These are phyloP conservation scores for Dictyostelium citrinum DNA, from an alignment of 78 protist species.

Conservation along the genomic window DNA sequence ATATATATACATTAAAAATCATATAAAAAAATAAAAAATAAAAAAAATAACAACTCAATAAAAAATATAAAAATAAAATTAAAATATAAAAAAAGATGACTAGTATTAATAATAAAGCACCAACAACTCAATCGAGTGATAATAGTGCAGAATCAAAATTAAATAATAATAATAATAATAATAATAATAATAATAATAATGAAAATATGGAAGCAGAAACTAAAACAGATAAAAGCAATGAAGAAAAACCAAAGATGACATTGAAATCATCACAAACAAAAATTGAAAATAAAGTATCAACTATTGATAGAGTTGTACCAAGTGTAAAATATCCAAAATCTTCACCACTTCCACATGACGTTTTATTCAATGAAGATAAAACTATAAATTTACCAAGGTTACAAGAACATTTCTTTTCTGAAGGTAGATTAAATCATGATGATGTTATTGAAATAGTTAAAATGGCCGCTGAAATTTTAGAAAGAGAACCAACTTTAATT, in stretches of 20 bases:
- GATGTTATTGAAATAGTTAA: slow-evolving; percentile 71
- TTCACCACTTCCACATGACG: slow-evolving; percentile 50
- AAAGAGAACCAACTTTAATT: slow-evolving; percentile 59
- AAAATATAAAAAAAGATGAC: background rate
- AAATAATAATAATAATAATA: background rate
- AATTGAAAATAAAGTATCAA: slow-evolving; percentile 22
- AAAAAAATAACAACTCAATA: background rate
- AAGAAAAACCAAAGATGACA: background rate
- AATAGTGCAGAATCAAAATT: background rate
- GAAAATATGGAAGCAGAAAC: background rate
- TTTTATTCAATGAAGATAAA: slow-evolving; percentile 31
- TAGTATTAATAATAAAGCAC: background rate
- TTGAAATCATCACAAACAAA: slow-evolving; percentile 25
- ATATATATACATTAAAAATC: background rate
- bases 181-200: too few relatives aligned
- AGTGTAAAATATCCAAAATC: slow-evolving; percentile 64
- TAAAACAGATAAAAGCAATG: background rate
- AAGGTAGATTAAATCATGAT: slow-evolving; percentile 67
- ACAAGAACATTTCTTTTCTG: slow-evolving; percentile 74
- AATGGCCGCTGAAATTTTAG: slow-evolving; percentile 61
- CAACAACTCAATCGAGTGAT: background rate
- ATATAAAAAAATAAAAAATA: background rate
- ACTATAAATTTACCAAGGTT: slow-evolving; percentile 66
- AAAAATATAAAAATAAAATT: background rate
- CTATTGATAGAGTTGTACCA: slow-evolving; percentile 57